Percentiles rank a stretch among this genome's conserved stretches.
Evolutionary conservation across 108 stramenopile genomes (phyloP).

Genomic region (Chaetoceros muelleri): DNA sequence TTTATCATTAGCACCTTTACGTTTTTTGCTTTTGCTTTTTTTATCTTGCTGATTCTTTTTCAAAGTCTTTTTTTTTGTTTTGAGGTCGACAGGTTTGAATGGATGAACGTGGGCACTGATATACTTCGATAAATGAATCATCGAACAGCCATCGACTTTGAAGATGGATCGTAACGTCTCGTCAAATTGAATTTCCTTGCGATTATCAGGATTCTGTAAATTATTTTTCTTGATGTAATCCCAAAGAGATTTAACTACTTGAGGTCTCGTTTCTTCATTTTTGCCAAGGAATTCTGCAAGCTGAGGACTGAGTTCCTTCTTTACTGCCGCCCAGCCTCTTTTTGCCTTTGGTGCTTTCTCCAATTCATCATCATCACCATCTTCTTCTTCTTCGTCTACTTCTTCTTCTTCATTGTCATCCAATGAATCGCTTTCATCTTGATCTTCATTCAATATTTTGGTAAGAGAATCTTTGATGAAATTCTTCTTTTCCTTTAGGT

Average conservation of each 20-base stretch:
- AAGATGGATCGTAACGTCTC: conserved; percentile 30
- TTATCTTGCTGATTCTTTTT: conserved; percentile 30
- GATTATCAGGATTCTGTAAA: conserved; percentile 81
- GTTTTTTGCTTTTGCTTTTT: too few species aligned
- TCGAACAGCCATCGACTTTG: conserved; percentile 28
- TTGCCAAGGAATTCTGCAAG: conserved; percentile 54
- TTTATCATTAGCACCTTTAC: neutral
- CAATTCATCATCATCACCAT: conserved; percentile 5
- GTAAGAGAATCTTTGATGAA: conserved; percentile 56
- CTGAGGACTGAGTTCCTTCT: conserved; percentile 43
- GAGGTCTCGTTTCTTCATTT: conserved; percentile 55
- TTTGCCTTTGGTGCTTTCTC: conserved; percentile 27
- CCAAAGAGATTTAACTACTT: conserved; percentile 77
- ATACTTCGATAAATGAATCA: conserved; percentile 13
- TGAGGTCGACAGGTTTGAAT: conserved; percentile 66
- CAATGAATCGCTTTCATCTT: too few species aligned
- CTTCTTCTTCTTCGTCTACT: conserved; percentile 14
- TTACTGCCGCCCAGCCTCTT: conserved; percentile 24
- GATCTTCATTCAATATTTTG: conserved; percentile 53
- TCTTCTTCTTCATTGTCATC: conserved; percentile 14
- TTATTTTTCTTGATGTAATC: conserved; percentile 73
- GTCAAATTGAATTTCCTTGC: conserved; percentile 68
- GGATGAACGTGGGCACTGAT: conserved; percentile 53
- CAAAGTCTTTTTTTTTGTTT: conserved; percentile 10
- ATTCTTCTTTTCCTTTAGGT: conserved; percentile 34